Conservation (phyloP, 768 basidiomycete species). For the Symmetrospora coprosmae region DNA sequence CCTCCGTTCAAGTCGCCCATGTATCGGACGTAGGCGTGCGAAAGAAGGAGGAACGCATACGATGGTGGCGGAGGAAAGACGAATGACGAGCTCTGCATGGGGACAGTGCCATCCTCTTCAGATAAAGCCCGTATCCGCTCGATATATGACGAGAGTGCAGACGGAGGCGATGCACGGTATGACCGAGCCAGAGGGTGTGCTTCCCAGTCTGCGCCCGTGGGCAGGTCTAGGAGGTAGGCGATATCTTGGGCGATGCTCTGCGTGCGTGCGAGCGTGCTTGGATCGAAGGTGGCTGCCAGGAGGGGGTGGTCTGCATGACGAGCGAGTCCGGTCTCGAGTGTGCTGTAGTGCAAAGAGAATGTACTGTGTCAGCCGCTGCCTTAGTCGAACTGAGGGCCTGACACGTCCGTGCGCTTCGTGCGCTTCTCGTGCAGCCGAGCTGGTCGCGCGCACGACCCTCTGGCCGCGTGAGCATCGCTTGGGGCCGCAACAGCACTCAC, state of each 20-base stretch:
- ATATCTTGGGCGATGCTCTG: slow-evolving; percentile 54
- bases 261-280: slow-evolving; percentile 52
- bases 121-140: slow-evolving; percentile 41
- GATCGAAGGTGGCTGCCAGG: slow-evolving; percentile 58
- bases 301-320: slow-evolving; percentile 50
- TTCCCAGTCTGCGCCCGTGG: slow-evolving; percentile 47
- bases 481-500: slow-evolving; percentile 49
- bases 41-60: slow-evolving; percentile 49
- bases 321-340: slow-evolving; percentile 33
- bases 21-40: slow-evolving; percentile 71
- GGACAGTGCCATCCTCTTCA: neutral
- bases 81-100: neutral
- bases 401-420: too few relatives aligned
- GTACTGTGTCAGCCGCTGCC: too few relatives aligned
- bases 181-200: slow-evolving; percentile 45
- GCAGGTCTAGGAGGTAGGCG: slow-evolving; percentile 45
- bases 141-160: slow-evolving; percentile 46
- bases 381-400: too few relatives aligned
- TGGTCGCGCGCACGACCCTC: too few relatives aligned
- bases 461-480: too few relatives aligned
- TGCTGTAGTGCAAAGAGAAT: too few relatives aligned
- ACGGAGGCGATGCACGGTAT: slow-evolving; percentile 43
- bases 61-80: slow-evolving; percentile 40
- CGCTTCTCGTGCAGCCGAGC: too few relatives aligned
- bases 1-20: slow-evolving; percentile 68